These are phyloP conservation scores for Aspergillus saccharolyticus DNA, from an alignment of 495 filamentous ascomycete species.

Conservation along the genomic window DNA sequence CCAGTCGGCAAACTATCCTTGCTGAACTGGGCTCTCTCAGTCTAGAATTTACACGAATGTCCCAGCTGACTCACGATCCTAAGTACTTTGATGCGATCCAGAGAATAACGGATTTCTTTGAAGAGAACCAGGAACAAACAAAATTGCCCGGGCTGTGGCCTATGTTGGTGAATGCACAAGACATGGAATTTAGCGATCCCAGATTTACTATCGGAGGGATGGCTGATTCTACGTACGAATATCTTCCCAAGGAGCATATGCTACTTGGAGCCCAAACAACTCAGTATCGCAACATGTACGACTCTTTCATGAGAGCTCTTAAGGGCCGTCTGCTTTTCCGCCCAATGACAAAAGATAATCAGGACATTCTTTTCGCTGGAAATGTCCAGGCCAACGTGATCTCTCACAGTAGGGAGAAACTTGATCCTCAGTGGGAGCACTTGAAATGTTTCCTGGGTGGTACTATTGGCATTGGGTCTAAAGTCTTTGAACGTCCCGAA, in stretches of 20 bases:
- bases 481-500: slow-evolving; percentile 50
- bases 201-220: slow-evolving; percentile 77
- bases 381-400: slow-evolving; percentile 30
- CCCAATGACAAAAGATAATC: slow-evolving; percentile 67
- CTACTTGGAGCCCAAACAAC: slow-evolving; percentile 74
- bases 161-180: slow-evolving; percentile 60
- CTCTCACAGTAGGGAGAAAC: slow-evolving; percentile 15
- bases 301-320: slow-evolving; percentile 59
- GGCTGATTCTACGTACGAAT: slow-evolving; percentile 93
- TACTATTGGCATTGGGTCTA: slow-evolving; percentile 55
- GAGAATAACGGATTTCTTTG: slow-evolving; percentile 76
- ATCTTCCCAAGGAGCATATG: slow-evolving; percentile 79
- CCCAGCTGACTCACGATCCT: slow-evolving; percentile 77
- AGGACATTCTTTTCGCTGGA: slow-evolving; percentile 73
- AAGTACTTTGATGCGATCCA: slow-evolving; percentile 94
- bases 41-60: slow-evolving; percentile 89
- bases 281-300: slow-evolving; percentile 79
- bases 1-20: slow-evolving; percentile 45
- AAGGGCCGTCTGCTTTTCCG: slow-evolving; percentile 79
- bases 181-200: slow-evolving; percentile 38
- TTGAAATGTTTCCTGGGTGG: slow-evolving; percentile 59
- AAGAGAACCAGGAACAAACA: slow-evolving; percentile 65
- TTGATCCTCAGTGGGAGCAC: slow-evolving; percentile 49
- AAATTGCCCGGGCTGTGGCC: slow-evolving; percentile 81
- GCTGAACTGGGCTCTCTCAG: slow-evolving; percentile 85